A percentile compares a stretch with the other conserved stretches of the same genome.
Conservation (phyloP, 2,329 filamentous ascomycete genomes). For the Hymenotorrendiella dingleyae region DNA sequence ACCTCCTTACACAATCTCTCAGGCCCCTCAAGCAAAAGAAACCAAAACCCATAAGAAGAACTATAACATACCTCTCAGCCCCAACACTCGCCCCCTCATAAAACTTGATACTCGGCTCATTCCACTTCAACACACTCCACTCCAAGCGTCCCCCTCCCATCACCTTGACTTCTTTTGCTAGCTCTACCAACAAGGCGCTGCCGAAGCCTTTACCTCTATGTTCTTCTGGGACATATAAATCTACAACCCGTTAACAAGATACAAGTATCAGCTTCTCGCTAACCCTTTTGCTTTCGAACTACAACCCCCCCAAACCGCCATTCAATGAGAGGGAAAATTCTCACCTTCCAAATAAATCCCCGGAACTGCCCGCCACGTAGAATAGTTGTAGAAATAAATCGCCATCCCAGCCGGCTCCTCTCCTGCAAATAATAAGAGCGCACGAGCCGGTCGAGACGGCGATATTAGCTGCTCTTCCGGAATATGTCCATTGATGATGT, state of each 20-base stretch:
- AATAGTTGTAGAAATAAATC: slow-evolving; percentile 93
- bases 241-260: too few species aligned
- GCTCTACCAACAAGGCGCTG: slow-evolving; percentile 62
- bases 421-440: slow-evolving; percentile 29
- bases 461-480: too few species aligned
- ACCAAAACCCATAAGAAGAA: too few species aligned
- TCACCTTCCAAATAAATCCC: slow-evolving; percentile 92
- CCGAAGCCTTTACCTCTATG: slow-evolving; percentile 77
- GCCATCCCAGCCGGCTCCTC: slow-evolving; percentile 65
- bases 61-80: too few species aligned
- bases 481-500: slow-evolving; percentile 38
- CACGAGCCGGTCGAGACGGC: slow-evolving; percentile 58
- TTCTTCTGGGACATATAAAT: slow-evolving; percentile 72
- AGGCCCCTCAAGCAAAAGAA: too few species aligned
- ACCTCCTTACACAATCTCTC: too few species aligned
- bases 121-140: slow-evolving; percentile 92
- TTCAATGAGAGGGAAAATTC: too few species aligned
- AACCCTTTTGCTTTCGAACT: too few species aligned
- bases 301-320: too few species aligned
- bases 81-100: slow-evolving; percentile 61
- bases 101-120: slow-evolving; percentile 82
- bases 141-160: slow-evolving; percentile 73
- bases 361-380: slow-evolving; percentile 80
- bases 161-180: slow-evolving; percentile 73
- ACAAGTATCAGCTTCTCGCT: too few species aligned